These are phyloP conservation scores for Arthrobotrys musiformis DNA, from an alignment of 2,329 filamentous ascomycete genomes.

Conservation along the genomic window DNA sequence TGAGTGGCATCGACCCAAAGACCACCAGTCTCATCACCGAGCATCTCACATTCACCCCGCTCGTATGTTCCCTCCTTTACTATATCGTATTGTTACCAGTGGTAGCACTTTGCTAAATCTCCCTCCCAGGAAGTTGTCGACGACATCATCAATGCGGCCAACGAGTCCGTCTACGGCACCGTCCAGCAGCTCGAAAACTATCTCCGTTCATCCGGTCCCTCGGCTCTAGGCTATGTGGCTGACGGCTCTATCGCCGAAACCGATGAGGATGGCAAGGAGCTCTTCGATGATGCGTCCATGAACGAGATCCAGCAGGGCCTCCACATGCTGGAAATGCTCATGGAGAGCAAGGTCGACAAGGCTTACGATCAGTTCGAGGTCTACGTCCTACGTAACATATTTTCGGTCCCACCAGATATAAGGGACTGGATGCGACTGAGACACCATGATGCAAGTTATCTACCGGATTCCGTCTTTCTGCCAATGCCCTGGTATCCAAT, in stretches of 20 bases:
- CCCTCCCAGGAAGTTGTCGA: slow-evolving; percentile 81
- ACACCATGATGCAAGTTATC: slow-evolving; percentile 84
- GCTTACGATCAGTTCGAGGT: slow-evolving; percentile 90
- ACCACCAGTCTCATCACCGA: slow-evolving; percentile 77
- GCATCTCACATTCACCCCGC: slow-evolving; percentile 92
- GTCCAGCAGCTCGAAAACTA: slow-evolving; percentile 87
- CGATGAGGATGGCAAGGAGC: slow-evolving; percentile 62
- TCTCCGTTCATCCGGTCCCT: slow-evolving; percentile 77
- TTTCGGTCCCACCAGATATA: slow-evolving; percentile 77
- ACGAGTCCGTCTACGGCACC: slow-evolving; percentile 89
- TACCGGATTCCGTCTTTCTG: slow-evolving; percentile 22
- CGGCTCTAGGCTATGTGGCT: slow-evolving; percentile 80
- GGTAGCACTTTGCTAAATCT: slow-evolving; percentile 31
- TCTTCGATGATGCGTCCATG: slow-evolving; percentile 67
- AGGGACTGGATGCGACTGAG: slow-evolving; percentile 81
- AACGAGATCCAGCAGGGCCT: slow-evolving; percentile 88
- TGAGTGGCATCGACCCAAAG: slow-evolving; percentile 51
- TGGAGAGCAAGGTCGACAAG: slow-evolving; percentile 83
- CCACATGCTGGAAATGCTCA: slow-evolving; percentile 82
- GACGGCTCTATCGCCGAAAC: slow-evolving; percentile 64
- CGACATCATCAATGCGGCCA: slow-evolving; percentile 97
- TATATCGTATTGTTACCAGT: slow-evolving; percentile 7
- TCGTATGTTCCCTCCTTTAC: slow-evolving; percentile 70
- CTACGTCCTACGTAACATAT: slow-evolving; percentile 86
- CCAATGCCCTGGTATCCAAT: neutral